Conservation (phyloP, 257 asterid genomes). For the Capsicum baccatum region DNA sequence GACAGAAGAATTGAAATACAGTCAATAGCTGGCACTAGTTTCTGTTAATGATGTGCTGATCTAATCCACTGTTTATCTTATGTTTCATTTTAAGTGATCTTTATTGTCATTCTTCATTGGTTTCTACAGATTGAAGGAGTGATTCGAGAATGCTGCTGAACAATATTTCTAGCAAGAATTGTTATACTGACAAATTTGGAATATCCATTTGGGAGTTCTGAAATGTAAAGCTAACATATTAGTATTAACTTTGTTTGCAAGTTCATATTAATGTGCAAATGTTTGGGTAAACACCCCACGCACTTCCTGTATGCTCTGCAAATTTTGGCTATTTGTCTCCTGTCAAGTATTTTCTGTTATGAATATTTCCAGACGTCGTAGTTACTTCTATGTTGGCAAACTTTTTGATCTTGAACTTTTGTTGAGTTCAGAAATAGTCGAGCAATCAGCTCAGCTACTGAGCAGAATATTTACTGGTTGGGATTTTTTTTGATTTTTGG, state of each 20-base stretch:
- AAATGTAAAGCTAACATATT: neutral
- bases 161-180: neutral
- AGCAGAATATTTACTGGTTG: no score
- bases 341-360: neutral
- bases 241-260: neutral
- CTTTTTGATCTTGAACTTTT: neutral
- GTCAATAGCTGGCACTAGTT: neutral
- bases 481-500: no score
- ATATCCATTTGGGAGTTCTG: conserved; percentile 2
- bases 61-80: neutral
- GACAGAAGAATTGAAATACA: neutral
- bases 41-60: conserved; percentile 5
- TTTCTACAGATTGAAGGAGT: conserved; percentile 25
- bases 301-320: neutral
- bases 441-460: neutral
- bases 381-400: neutral
- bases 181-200: conserved; percentile 2
- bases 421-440: neutral
- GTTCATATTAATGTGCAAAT: neutral
- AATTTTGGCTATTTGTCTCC: neutral
- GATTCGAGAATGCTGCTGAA: neutral
- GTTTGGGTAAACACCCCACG: neutral
- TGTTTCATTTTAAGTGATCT: neutral
- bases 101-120: neutral
- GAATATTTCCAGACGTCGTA: neutral